Conservation (phyloP, 345 rosid genomes). For the Gossypium herbaceum region DNA sequence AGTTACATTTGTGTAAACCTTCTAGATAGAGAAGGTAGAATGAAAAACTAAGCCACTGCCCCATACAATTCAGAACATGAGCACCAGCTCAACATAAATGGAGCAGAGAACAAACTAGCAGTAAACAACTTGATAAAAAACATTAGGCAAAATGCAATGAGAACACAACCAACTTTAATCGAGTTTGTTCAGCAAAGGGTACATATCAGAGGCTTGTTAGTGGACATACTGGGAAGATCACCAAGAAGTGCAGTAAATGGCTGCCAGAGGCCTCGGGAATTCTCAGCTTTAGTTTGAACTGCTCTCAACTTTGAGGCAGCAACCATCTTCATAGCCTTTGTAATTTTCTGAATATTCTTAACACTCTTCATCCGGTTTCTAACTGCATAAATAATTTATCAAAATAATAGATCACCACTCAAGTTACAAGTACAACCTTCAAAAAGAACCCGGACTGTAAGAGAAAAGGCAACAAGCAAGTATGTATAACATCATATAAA, state of each 20-base stretch:
- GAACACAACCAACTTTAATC: background rate
- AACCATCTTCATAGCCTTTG: slow-evolving; percentile 99
- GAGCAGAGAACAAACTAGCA: too few relatives aligned
- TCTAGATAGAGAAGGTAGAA: background rate
- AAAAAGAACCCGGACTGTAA: background rate
- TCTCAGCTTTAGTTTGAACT: slow-evolving; percentile 78
- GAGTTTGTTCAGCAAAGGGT: background rate
- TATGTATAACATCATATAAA: background rate
- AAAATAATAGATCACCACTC: background rate
- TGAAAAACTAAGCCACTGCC: background rate
- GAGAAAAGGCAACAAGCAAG: background rate
- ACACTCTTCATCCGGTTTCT: slow-evolving; percentile 99
- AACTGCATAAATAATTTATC: slow-evolving; percentile 45
- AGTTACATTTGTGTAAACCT: background rate
- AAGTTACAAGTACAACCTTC: slow-evolving; percentile 13
- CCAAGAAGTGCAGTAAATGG: slow-evolving; percentile 74
- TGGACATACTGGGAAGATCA: slow-evolving; percentile 54
- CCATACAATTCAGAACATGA: background rate
- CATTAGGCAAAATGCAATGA: background rate
- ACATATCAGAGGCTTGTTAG: background rate
- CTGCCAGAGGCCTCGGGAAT: slow-evolving; percentile 99
- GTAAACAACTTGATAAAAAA: background rate
- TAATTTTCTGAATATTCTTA: slow-evolving; percentile 93
- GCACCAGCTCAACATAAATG: background rate
- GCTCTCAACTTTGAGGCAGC: slow-evolving; percentile 97